These are phyloP conservation scores for Amauroascus niger DNA, from an alignment of 2,329 filamentous ascomycete species.

Conservation along the genomic window DNA sequence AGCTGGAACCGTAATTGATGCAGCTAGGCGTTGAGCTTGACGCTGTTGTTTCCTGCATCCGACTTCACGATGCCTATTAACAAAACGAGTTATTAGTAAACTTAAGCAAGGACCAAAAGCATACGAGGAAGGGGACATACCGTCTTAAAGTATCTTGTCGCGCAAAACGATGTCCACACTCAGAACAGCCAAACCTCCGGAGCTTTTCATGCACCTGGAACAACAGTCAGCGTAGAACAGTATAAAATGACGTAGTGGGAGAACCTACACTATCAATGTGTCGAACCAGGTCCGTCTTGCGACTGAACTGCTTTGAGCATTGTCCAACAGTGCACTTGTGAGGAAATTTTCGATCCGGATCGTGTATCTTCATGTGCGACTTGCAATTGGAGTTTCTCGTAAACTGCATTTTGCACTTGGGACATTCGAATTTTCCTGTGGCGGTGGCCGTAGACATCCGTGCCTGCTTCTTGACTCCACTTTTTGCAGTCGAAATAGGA, in stretches of 20 bases:
- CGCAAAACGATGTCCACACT: slow-evolving; percentile 62
- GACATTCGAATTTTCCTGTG: slow-evolving; percentile 63
- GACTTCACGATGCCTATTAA: slow-evolving; percentile 16
- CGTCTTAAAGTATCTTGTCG: slow-evolving; percentile 74
- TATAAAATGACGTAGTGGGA: slow-evolving; percentile 22
- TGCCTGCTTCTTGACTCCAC: slow-evolving; percentile 10
- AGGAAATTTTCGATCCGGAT: slow-evolving; percentile 60
- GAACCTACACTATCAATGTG: slow-evolving; percentile 45
- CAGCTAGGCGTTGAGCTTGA: slow-evolving; percentile 1
- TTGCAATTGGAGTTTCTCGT: slow-evolving; percentile 79
- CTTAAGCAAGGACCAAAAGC: neutral
- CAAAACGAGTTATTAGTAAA: neutral
- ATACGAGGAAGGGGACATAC: slow-evolving; percentile 36
- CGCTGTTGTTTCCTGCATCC: slow-evolving; percentile 17
- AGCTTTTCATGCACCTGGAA: slow-evolving; percentile 61
- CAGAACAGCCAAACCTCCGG: slow-evolving; percentile 59
- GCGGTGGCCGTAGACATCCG: slow-evolving; percentile 19
- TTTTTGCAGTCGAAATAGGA: neutral
- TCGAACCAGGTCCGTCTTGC: slow-evolving; percentile 65
- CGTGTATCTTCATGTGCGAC: slow-evolving; percentile 75
- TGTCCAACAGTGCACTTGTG: slow-evolving; percentile 55
- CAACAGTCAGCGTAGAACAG: neutral
- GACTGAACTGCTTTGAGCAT: slow-evolving; percentile 68
- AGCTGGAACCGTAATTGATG: neutral
- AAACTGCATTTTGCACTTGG: slow-evolving; percentile 67